Base-by-base conservation (phyloP, 495 filamentous ascomycete species). In the Penicillium argentinense region DNA sequence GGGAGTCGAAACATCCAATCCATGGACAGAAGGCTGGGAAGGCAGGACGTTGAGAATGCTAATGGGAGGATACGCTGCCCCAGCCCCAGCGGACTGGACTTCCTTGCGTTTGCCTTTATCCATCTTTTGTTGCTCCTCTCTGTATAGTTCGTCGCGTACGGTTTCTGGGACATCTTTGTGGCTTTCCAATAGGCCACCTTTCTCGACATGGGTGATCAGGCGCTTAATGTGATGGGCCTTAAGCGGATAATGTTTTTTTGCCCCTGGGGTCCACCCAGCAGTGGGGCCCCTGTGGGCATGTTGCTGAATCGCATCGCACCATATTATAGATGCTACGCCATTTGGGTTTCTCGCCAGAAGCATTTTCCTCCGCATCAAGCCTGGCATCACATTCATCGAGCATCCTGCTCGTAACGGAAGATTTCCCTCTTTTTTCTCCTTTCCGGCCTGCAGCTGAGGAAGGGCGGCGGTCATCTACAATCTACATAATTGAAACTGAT, bases 241-340 rank as follows among this genome's bases (percentile, higher is more conserved):
- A 1, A 68, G 41, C 37, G 30, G 56, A 33, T 63, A 61, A 45
- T 63, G 60, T 39, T 63, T 64, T n/a, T 49, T 62, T 62, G 13
- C 52, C 47, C 9, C 46, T 43, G 22, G 52, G 52, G 30, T 67
- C 62, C n/a, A 53, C 45, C 62, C 59, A 68, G 41, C 54, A 70
- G 40, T 67, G 53, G 7, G 56, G 48, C 4, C 56, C 51, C n/a
- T 46, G 17, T 1, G 54, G 42, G 17, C 53, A 67, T 25, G 51
- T 42, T 5, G 54, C 24, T 5, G 57, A 53, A 34, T 51, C 40
- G 29, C 53, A 68, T 26, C 53, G 55, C 49, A 68, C 59, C 23
- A 59, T 43, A 27, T 26, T 60, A 39, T 67, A 71, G 5, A 71
- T 52, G 42, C 53, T 49, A 17, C 51, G 45, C 58, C 54, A 71